Evolutionary conservation across 2,329 filamentous ascomycete species (phyloP).

Genomic region (Trichoderma atrobrunneum): DNA sequence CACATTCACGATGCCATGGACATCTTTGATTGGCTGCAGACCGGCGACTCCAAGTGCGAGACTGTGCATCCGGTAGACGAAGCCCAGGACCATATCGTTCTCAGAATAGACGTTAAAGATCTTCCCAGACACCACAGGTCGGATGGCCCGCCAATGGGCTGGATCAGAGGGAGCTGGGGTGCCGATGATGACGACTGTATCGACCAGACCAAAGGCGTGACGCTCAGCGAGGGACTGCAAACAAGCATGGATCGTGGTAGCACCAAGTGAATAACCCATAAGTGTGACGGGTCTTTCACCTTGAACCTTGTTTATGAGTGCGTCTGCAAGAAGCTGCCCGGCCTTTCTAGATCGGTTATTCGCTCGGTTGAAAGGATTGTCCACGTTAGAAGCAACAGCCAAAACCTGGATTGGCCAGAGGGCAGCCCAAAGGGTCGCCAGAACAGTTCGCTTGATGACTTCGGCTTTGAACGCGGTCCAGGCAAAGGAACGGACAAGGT

Average conservation of each 20-base stretch:
- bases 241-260: slow-evolving; percentile 79
- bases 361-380: slow-evolving; percentile 79
- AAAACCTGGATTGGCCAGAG: slow-evolving; percentile 68
- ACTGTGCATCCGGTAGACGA: slow-evolving; percentile 81
- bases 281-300: slow-evolving; percentile 79
- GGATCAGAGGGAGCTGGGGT: slow-evolving; percentile 71
- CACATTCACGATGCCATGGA: slow-evolving; percentile 62
- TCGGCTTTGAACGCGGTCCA: slow-evolving; percentile 72
- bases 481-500: slow-evolving; percentile 70
- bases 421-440: slow-evolving; percentile 65
- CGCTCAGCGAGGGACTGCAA: slow-evolving; percentile 73
- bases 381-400: slow-evolving; percentile 65
- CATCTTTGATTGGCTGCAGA: slow-evolving; percentile 66
- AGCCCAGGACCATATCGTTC: slow-evolving; percentile 83
- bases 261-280: slow-evolving; percentile 78
- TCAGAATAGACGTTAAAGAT: slow-evolving; percentile 86
- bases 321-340: slow-evolving; percentile 75
- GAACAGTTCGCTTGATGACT: slow-evolving; percentile 69
- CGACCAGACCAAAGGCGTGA: slow-evolving; percentile 77
- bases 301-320: slow-evolving; percentile 75
- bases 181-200: slow-evolving; percentile 80
- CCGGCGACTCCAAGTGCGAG: slow-evolving; percentile 82
- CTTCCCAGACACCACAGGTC: slow-evolving; percentile 74
- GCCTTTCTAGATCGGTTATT: slow-evolving; percentile 77
- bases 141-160: slow-evolving; percentile 71